These are phyloP conservation scores for Colletotrichum sp. DNA, from an alignment of 2,329 filamentous ascomycete species.

Conservation along the genomic window DNA sequence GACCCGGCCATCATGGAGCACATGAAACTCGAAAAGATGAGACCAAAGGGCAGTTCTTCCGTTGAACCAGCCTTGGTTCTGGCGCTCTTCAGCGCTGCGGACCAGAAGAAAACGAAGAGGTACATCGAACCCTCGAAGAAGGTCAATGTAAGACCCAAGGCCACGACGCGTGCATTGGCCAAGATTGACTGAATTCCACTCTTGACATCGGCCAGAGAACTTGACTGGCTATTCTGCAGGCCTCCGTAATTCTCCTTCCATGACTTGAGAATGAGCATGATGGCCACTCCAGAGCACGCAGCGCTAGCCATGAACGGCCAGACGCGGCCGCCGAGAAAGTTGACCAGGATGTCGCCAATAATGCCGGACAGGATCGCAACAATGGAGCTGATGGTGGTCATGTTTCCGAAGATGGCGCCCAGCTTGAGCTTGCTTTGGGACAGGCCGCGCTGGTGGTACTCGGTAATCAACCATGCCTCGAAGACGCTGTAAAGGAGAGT, in stretches of 20 bases:
- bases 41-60: slow-evolving; percentile 45
- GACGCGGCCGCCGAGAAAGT: slow-evolving; percentile 48
- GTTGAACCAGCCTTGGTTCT: slow-evolving; percentile 30
- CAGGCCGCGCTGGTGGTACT: slow-evolving; percentile 55
- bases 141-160: slow-evolving; percentile 56
- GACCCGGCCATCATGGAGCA: slow-evolving; percentile 63
- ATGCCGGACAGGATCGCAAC: slow-evolving; percentile 61
- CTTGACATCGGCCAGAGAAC: slow-evolving; percentile 23
- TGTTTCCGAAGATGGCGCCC: slow-evolving; percentile 56
- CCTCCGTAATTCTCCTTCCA: slow-evolving; percentile 42
- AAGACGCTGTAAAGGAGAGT: slow-evolving; percentile 64
- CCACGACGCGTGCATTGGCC: slow-evolving; percentile 52
- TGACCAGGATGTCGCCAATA: slow-evolving; percentile 56
- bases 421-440: slow-evolving; percentile 46
- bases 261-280: slow-evolving; percentile 47
- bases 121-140: slow-evolving; percentile 69
- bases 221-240: not conserved
- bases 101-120: slow-evolving; percentile 69
- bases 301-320: slow-evolving; percentile 58
- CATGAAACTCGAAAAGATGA: slow-evolving; percentile 64
- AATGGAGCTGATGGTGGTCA: slow-evolving; percentile 58
- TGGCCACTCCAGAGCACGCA: slow-evolving; percentile 44
- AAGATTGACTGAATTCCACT: slow-evolving; percentile 28
- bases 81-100: slow-evolving; percentile 55
- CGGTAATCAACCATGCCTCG: slow-evolving; percentile 65